Percentiles rank a stretch among this genome's conserved stretches.
Conservation (phyloP, 768 basidiomycete genomes). For the Tylopilus balloui region DNA sequence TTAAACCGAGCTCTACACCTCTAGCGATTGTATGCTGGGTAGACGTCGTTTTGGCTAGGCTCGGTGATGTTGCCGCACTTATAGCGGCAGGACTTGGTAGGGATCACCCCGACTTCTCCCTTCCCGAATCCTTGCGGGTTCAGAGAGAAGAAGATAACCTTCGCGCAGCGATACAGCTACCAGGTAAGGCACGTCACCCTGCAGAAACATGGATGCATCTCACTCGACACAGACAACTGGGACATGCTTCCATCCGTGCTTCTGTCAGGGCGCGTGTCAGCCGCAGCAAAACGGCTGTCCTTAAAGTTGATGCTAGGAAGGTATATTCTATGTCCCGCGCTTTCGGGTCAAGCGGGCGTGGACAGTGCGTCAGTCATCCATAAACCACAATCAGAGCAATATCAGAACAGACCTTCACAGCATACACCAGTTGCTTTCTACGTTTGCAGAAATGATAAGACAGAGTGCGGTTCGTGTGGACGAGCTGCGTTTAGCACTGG, state of each 20-base stretch:
- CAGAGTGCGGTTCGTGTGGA: slow-evolving; percentile 16
- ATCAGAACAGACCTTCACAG: slow-evolving; percentile 8
- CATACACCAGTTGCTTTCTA: slow-evolving; percentile 11
- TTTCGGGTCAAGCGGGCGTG: slow-evolving; percentile 11
- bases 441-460: slow-evolving; percentile 19
- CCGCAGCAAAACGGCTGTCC: slow-evolving; percentile 56
- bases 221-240: slow-evolving; percentile 47
- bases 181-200: slow-evolving; percentile 41
- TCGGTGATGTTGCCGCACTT: slow-evolving; percentile 38
- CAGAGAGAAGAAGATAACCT: slow-evolving; percentile 50
- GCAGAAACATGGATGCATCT: slow-evolving; percentile 2
- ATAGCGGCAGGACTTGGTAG: slow-evolving; percentile 27
- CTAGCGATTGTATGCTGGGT: slow-evolving; percentile 57
- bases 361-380: slow-evolving; percentile 21
- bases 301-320: slow-evolving; percentile 51
- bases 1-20: slow-evolving; percentile 19
- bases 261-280: slow-evolving; percentile 48
- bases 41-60: slow-evolving; percentile 52
- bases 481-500: slow-evolving; percentile 5
- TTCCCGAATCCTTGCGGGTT: slow-evolving; percentile 29
- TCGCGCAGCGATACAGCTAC: slow-evolving; percentile 63
- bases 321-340: slow-evolving; percentile 48
- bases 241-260: slow-evolving; percentile 41
- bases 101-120: slow-evolving; percentile 8
- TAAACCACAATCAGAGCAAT: neutral